Conservation (phyloP, 1,139 yeast species). For the Geotrichum australiense region DNA sequence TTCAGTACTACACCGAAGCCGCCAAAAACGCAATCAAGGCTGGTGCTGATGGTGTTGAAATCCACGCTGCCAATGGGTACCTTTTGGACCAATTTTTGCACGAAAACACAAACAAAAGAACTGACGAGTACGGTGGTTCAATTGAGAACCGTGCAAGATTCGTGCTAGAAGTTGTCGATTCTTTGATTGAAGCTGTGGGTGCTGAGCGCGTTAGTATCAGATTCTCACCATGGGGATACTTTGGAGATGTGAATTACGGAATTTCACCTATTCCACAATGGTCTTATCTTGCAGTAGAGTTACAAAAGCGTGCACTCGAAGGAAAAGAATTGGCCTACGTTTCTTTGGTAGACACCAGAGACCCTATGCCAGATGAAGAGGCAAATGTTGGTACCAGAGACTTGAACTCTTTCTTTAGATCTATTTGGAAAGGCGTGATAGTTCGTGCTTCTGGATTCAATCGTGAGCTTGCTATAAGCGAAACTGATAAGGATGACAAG, state of each 20-base stretch:
- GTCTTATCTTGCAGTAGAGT: conserved; percentile 28
- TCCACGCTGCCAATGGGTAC: conserved; percentile 69
- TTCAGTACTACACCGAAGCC: conserved; percentile 37
- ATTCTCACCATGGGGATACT: conserved; percentile 48
- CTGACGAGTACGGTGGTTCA: conserved; percentile 67
- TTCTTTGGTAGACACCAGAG: conserved; percentile 46
- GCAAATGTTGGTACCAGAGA: conserved; percentile 13
- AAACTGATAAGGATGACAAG: conserved; percentile 33
- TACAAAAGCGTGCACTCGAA: conserved; percentile 28
- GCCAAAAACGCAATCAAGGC: conserved; percentile 44
- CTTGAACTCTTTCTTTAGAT: conserved; percentile 20
- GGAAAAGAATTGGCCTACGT: conserved; percentile 41
- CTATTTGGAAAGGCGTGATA: conserved; percentile 37
- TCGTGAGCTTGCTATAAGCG: conserved; percentile 25
- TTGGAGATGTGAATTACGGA: conserved; percentile 33
- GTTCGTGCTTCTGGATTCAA: conserved; percentile 39
- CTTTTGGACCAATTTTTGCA: conserved; percentile 48
- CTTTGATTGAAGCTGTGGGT: conserved; percentile 46
- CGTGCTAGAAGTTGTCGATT: conserved; percentile 49
- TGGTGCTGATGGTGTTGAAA: conserved; percentile 64
- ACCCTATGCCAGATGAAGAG: conserved; percentile 20
- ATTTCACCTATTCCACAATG: conserved; percentile 29
- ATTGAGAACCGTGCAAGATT: conserved; percentile 61
- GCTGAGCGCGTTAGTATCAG: conserved; percentile 49
- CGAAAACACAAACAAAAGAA: conserved; percentile 47